A percentile compares a stretch with the other conserved stretches of the same genome.
These are phyloP conservation scores for Sporothrix euskadiensis DNA, from an alignment of 2,329 filamentous ascomycete genomes.

Conservation along the genomic window DNA sequence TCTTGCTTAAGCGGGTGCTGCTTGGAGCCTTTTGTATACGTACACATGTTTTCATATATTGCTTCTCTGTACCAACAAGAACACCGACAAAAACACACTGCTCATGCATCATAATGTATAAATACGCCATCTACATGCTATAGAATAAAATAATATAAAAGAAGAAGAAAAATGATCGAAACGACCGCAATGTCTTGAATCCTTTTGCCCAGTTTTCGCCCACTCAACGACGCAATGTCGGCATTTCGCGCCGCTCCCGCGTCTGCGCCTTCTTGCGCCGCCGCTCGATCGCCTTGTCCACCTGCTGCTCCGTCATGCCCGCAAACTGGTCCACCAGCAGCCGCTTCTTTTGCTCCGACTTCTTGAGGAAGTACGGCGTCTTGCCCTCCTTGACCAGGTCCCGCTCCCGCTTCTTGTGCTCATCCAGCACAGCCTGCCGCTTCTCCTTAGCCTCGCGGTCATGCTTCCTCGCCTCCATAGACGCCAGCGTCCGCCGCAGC, in stretches of 20 bases:
- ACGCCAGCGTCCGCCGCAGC: constrained; percentile 71
- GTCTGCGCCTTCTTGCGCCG: constrained; percentile 84
- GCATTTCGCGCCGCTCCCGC: constrained; percentile 81
- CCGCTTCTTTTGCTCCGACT: constrained; percentile 85
- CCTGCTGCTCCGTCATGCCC: constrained; percentile 80
- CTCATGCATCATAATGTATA: constrained; percentile 18
- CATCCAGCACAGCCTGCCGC: constrained; percentile 66
- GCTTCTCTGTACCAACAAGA: neutral
- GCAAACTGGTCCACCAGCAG: constrained; percentile 76
- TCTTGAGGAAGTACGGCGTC: constrained; percentile 90
- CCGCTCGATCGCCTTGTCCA: constrained; percentile 81
- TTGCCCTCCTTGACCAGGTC: constrained; percentile 84
- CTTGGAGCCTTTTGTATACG: neutral
- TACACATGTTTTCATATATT: neutral
- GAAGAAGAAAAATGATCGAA: neutral
- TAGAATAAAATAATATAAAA: neutral
- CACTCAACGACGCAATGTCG: constrained; percentile 42
- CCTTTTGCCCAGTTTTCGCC: neutral
- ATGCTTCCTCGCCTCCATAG: constrained; percentile 76
- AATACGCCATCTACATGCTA: constrained; percentile 7
- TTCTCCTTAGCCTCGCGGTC: constrained; percentile 69
- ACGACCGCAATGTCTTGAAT: neutral
- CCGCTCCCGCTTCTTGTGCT: constrained; percentile 81
- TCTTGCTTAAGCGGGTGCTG: neutral
- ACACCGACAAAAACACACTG: constrained; percentile 13